These are phyloP conservation scores for Ogataea haglerorum DNA, from an alignment of 805 yeast species.

Conservation along the genomic window DNA sequence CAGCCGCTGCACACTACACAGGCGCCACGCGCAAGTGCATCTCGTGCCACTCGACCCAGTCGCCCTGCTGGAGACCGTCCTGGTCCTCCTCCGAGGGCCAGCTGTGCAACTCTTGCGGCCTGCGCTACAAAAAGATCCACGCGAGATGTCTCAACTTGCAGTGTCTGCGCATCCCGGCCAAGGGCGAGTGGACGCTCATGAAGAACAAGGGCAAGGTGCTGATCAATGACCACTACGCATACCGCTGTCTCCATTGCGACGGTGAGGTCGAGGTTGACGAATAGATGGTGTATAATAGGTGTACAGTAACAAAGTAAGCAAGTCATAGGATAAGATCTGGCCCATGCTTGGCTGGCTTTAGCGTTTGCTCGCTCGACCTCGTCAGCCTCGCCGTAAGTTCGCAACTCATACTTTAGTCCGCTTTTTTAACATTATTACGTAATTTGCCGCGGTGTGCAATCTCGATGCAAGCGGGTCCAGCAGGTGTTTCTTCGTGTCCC, in stretches of 20 bases:
- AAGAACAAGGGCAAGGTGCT: slow-evolving; percentile 57
- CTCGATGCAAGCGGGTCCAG: background rate
- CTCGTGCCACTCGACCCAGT: slow-evolving; percentile 84
- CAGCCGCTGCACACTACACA: slow-evolving; percentile 5
- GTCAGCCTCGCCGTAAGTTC: background rate
- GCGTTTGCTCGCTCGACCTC: no score
- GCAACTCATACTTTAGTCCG: background rate
- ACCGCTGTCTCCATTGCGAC: slow-evolving; percentile 58
- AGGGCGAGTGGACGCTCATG: slow-evolving; percentile 92
- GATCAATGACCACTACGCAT: slow-evolving; percentile 28
- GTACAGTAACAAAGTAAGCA: background rate
- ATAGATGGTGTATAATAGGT: slow-evolving; percentile 3
- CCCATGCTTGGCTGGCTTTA: no score
- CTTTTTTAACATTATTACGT: background rate
- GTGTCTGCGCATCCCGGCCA: slow-evolving; percentile 91
- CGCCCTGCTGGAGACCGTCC: slow-evolving; percentile 98
- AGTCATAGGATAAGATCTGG: no score
- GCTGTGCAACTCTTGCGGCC: slow-evolving; percentile 93
- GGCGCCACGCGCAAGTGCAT: slow-evolving; percentile 59
- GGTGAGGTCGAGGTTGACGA: slow-evolving; percentile 48
- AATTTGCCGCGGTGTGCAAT: slow-evolving; percentile 9
- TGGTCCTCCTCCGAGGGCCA: slow-evolving; percentile 94
- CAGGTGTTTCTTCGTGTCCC: background rate
- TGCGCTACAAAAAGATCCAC: slow-evolving; percentile 89
- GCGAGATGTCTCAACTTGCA: slow-evolving; percentile 76